These are phyloP conservation scores for Plasmopara muralis DNA, from an alignment of 352 stramenopile species.

Conservation along the genomic window DNA sequence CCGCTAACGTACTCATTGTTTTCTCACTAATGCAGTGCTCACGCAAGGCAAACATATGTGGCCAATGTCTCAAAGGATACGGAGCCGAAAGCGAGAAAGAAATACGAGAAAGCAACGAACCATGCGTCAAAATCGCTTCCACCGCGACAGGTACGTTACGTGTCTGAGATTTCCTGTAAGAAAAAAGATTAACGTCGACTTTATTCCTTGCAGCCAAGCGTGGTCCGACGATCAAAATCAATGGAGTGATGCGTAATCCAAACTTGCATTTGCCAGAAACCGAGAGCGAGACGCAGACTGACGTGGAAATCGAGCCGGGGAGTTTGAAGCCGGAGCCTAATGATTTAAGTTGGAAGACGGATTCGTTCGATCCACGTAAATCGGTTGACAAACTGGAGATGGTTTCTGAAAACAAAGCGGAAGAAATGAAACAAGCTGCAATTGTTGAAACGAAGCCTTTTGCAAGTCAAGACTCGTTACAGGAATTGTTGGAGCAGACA, in stretches of 20 bases:
- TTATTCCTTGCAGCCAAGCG: slow-evolving; percentile 6
- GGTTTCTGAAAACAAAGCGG: neutral
- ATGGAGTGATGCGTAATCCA: slow-evolving; percentile 53
- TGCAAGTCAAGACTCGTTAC: slow-evolving; percentile 1
- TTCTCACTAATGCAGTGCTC: slow-evolving; percentile 29
- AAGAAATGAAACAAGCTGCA: slow-evolving; percentile 1
- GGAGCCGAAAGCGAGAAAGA: slow-evolving; percentile 5
- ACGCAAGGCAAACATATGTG: slow-evolving; percentile 46
- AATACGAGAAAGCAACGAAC: slow-evolving; percentile 20
- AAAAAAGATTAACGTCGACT: neutral
- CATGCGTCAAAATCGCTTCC: slow-evolving; percentile 23
- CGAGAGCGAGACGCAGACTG: slow-evolving; percentile 6
- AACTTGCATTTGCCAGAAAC: slow-evolving; percentile 17
- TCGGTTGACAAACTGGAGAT: neutral
- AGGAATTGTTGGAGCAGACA: slow-evolving; percentile 2
- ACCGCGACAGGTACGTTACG: slow-evolving; percentile 11
- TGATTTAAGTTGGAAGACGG: neutral
- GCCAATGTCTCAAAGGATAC: slow-evolving; percentile 62
- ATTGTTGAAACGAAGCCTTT: neutral
- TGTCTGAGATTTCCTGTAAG: neutral
- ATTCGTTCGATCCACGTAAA: neutral
- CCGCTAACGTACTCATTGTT: neutral
- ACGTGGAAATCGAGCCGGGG: slow-evolving; percentile 3
- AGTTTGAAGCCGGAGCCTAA: neutral
- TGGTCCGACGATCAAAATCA: slow-evolving; percentile 53